Evolutionary conservation across 371 early-diverging fungal genomes (phyloP).

Genomic region (Smittium culicis): DNA sequence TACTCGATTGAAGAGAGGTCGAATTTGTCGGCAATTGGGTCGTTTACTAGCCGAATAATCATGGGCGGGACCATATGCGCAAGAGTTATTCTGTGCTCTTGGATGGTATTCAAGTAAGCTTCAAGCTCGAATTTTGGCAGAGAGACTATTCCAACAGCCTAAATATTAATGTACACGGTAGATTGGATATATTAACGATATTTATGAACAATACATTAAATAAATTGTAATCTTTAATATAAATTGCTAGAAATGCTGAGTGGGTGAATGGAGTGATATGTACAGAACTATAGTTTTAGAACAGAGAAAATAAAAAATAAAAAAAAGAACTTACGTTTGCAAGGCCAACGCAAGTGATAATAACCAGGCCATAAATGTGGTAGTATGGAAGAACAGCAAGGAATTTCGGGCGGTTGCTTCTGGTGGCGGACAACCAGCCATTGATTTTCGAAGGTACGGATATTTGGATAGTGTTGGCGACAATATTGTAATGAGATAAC

Average conservation of each 20-base stretch:
- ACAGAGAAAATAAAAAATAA: not conserved
- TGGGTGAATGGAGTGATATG: not conserved
- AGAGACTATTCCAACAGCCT: slow-evolving; percentile 26
- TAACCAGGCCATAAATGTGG: slow-evolving; percentile 50
- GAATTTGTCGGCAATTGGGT: slow-evolving; percentile 51
- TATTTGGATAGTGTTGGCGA: slow-evolving; percentile 38
- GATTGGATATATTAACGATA: not conserved
- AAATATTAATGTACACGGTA: not conserved
- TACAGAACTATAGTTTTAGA: not conserved
- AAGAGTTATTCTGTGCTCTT: slow-evolving; percentile 51
- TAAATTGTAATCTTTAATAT: too few relatives aligned
- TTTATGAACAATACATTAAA: not conserved
- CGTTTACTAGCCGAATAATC: slow-evolving; percentile 44
- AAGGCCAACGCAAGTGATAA: not conserved
- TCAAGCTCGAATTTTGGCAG: slow-evolving; percentile 38
- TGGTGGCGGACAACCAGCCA: slow-evolving; percentile 19
- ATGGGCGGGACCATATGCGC: slow-evolving; percentile 69
- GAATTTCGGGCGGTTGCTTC: slow-evolving; percentile 24
- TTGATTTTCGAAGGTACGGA: slow-evolving; percentile 25
- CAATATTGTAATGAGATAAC: slow-evolving; percentile 62
- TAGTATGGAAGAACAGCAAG: slow-evolving; percentile 56
- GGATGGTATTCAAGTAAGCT: slow-evolving; percentile 41
- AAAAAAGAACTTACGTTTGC: slow-evolving; percentile 2
- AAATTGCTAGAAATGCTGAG: not conserved
- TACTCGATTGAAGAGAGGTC: slow-evolving; percentile 45